phyloP scores from a whole-genome alignment of 2,329 filamentous ascomycete genomes.

The Paecilomyces niveus region DNA sequence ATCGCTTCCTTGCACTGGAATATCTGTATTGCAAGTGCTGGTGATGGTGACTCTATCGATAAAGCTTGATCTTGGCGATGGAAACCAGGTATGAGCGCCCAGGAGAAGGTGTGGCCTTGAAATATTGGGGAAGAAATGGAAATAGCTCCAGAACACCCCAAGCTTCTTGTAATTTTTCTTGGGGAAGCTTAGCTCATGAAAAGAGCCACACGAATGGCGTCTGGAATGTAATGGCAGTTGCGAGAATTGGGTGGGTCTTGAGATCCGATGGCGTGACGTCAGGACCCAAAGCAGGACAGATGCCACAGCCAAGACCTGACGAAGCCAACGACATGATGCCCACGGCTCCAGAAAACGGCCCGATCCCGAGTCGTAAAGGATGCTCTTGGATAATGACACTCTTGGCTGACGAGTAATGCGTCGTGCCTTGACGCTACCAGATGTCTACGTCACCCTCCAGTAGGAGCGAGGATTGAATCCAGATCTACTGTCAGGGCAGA shows the following conservation, averaged over 20 bases:
- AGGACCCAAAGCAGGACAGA: neutral
- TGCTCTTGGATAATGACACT: neutral
- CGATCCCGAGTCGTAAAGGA: neutral
- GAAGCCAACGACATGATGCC: neutral
- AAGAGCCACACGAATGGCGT: neutral
- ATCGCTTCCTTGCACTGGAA: neutral
- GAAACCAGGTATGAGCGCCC: neutral
- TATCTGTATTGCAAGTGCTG: neutral
- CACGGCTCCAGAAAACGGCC: neutral
- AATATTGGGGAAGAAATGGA: neutral
- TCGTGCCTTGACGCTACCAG: neutral
- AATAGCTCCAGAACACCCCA: neutral
- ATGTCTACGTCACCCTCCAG: neutral
- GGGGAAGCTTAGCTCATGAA: neutral
- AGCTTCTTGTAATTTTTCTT: neutral
- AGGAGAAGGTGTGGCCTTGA: neutral
- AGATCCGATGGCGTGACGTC: neutral
- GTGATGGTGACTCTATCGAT: neutral
- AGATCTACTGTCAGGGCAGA: too few relatives aligned
- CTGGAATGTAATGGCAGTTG: neutral
- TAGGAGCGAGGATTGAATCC: neutral
- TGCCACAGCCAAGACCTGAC: neutral
- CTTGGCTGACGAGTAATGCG: neutral
- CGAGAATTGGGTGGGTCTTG: neutral
- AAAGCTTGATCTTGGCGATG: neutral